A percentile compares a stretch with the other conserved stretches of the same genome.
phyloP scores from a whole-genome alignment of 2,329 filamentous ascomycete species.

The Penicillium sp. region DNA sequence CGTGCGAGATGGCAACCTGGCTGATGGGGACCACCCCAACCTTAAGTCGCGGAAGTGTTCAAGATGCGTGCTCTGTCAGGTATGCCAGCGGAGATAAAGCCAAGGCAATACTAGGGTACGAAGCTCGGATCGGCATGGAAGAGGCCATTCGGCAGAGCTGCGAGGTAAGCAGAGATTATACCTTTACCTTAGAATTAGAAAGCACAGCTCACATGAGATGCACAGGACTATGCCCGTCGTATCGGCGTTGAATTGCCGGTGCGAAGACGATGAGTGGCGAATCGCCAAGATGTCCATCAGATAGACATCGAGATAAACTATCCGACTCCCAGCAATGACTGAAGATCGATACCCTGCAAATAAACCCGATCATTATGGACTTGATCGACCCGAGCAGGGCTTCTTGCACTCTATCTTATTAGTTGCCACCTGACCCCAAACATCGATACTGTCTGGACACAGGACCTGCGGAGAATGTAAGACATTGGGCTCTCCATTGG shows the following conservation, averaged over 20 bases:
- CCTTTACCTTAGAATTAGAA: not conserved
- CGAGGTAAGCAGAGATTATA: slow-evolving; percentile 34
- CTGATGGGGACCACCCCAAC: slow-evolving; percentile 43
- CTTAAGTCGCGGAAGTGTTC: slow-evolving; percentile 52
- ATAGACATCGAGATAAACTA: slow-evolving; percentile 14
- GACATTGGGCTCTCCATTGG: slow-evolving; percentile 23
- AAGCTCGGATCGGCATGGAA: slow-evolving; percentile 48
- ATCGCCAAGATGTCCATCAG: not conserved
- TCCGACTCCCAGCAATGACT: slow-evolving; percentile 1
- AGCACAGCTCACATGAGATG: slow-evolving; percentile 1
- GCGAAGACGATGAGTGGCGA: not conserved
- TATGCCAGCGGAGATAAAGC: slow-evolving; percentile 54
- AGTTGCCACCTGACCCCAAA: slow-evolving; percentile 4
- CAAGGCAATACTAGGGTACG: slow-evolving; percentile 50
- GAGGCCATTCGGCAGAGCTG: slow-evolving; percentile 50
- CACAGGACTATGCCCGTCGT: slow-evolving; percentile 33
- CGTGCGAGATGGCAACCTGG: slow-evolving; percentile 48
- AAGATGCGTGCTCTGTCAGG: slow-evolving; percentile 50
- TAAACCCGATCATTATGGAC: slow-evolving; percentile 7
- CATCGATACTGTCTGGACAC: slow-evolving; percentile 5
- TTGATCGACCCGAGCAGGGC: slow-evolving; percentile 7
- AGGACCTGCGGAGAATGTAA: slow-evolving; percentile 10
- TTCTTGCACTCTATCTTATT: slow-evolving; percentile 3
- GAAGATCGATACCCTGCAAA: slow-evolving; percentile 11
- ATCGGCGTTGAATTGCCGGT: slow-evolving; percentile 24